These are phyloP conservation scores for Colletotrichum sp. DNA, from an alignment of 2,329 filamentous ascomycete species.

Conservation along the genomic window DNA sequence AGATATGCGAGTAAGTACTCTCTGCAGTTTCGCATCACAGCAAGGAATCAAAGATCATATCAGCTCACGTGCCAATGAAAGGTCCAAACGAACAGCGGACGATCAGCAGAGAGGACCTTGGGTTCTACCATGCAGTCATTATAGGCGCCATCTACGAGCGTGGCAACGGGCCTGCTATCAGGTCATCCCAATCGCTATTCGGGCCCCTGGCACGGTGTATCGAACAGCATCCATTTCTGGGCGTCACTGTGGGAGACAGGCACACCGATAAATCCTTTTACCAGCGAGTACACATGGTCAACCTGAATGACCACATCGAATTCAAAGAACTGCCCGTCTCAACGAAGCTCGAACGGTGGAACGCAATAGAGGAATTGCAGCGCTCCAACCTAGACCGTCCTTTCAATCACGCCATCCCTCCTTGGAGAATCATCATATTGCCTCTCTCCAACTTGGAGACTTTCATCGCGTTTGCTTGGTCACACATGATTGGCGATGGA, in stretches of 20 bases:
- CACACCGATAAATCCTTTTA: slow-evolving; percentile 41
- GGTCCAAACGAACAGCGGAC: slow-evolving; percentile 44
- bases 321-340: slow-evolving; percentile 22
- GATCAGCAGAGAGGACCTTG: slow-evolving; percentile 43
- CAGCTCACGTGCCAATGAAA: slow-evolving; percentile 14
- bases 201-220: slow-evolving; percentile 40
- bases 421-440: slow-evolving; percentile 46
- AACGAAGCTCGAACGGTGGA: neutral
- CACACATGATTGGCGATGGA: slow-evolving; percentile 49
- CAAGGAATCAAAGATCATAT: neutral
- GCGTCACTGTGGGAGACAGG: slow-evolving; percentile 36
- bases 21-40: neutral
- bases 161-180: slow-evolving; percentile 16
- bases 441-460: slow-evolving; percentile 27
- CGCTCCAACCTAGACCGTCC: slow-evolving; percentile 36
- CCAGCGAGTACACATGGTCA: slow-evolving; percentile 30
- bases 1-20: neutral
- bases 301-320: slow-evolving; percentile 43
- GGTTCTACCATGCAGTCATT: slow-evolving; percentile 42
- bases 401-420: slow-evolving; percentile 33
- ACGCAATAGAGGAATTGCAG: slow-evolving; percentile 28
- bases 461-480: slow-evolving; percentile 45
- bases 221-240: slow-evolving; percentile 38
- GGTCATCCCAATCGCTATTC: slow-evolving; percentile 29
- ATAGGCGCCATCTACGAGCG: slow-evolving; percentile 39